Evolutionary conservation across 371 early-diverging fungal species (phyloP).

Genomic region (Lichtheimia ramosa): DNA sequence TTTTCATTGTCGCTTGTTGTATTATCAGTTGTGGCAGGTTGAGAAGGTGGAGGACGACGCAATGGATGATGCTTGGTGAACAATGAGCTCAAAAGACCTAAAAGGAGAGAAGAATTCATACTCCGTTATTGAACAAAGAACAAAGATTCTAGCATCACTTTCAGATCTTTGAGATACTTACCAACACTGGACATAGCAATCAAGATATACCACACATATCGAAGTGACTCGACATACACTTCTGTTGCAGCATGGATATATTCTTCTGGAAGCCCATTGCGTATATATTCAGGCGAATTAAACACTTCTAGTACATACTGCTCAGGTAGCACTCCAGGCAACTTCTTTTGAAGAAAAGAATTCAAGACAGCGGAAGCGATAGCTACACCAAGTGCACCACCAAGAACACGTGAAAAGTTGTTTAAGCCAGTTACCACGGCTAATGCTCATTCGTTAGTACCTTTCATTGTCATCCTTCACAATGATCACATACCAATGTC

Average conservation of each 20-base stretch:
- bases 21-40: too few species aligned
- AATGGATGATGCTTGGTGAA: slow-evolving; percentile 14
- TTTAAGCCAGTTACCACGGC: slow-evolving; percentile 49
- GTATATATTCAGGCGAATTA: slow-evolving; percentile 34
- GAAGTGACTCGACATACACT: slow-evolving; percentile 29
- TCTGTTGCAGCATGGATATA: slow-evolving; percentile 21
- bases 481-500: slow-evolving; percentile 29
- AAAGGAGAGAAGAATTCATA: too few species aligned
- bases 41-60: background rate
- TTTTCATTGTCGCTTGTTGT: too few species aligned
- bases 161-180: background rate
- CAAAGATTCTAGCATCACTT: background rate
- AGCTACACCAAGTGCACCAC: slow-evolving; percentile 52
- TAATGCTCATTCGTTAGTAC: slow-evolving; percentile 3
- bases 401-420: slow-evolving; percentile 45
- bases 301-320: slow-evolving; percentile 24
- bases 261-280: slow-evolving; percentile 34
- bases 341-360: slow-evolving; percentile 23
- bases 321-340: slow-evolving; percentile 26
- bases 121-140: background rate
- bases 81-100: slow-evolving; percentile 10
- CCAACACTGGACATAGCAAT: slow-evolving; percentile 35
- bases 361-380: slow-evolving; percentile 42
- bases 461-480: background rate
- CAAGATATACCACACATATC: slow-evolving; percentile 40